Evolutionary conservation across 202 grass and related monocot species (phyloP).

Genomic region (Carex sylvatica): DNA sequence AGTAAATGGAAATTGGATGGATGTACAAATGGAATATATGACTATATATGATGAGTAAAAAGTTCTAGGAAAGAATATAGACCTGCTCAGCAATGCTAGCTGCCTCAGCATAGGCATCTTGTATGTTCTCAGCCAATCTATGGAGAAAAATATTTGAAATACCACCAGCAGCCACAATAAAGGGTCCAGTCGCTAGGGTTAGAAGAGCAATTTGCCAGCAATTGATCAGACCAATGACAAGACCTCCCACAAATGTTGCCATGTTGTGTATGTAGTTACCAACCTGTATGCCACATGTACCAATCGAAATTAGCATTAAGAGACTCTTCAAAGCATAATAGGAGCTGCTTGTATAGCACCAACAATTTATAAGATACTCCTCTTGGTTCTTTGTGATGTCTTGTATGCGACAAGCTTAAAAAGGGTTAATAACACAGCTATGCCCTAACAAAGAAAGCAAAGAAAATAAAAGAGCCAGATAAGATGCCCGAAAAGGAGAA

Average conservation of each 20-base stretch:
- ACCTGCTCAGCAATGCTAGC: slow-evolving; percentile 99
- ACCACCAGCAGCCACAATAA: slow-evolving; percentile 95
- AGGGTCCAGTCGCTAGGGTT: slow-evolving; percentile 91
- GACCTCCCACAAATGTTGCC: slow-evolving; percentile 91
- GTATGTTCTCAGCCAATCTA: slow-evolving; percentile 97
- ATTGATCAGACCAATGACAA: slow-evolving; percentile 87
- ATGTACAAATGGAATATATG: not conserved
- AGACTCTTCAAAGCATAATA: not conserved
- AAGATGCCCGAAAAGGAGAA: not conserved
- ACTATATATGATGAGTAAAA: not conserved
- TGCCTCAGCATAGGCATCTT: slow-evolving; percentile 98
- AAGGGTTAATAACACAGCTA: not conserved
- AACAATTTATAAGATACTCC: slow-evolving; percentile 4
- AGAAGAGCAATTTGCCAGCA: slow-evolving; percentile 98
- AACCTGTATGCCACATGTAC: slow-evolving; percentile 47
- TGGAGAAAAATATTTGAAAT: slow-evolving; percentile 99
- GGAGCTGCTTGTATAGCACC: not conserved
- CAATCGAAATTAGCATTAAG: not conserved
- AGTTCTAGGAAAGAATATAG: not conserved
- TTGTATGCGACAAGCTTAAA: not conserved
- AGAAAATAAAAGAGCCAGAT: not conserved
- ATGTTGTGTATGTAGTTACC: slow-evolving; percentile 99
- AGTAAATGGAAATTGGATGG: not conserved
- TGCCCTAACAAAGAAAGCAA: not conserved
- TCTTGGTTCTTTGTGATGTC: not conserved